Base-by-base conservation (phyloP, 805 yeast species). In the Candida palmyrensis region DNA sequence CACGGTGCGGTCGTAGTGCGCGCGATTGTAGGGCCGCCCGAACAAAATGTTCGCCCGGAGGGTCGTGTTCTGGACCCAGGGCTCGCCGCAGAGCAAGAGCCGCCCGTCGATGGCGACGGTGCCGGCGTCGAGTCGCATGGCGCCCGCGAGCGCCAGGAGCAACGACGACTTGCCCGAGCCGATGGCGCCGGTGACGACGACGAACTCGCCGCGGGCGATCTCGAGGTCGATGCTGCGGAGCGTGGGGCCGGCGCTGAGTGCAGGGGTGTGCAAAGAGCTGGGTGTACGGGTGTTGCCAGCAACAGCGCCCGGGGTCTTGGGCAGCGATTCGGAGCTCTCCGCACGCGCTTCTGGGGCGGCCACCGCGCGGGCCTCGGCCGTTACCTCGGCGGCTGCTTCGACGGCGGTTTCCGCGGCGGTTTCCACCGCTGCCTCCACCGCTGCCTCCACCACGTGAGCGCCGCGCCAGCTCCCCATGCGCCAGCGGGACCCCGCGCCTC, bases 91-190 rank as follows among this genome's bases (percentile, higher is more conserved):
- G 12, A 54, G 38, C 17, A 57, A 36, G 25, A 53, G 33, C 1
- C 57, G 46, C 4, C 62, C 63, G 35, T 55, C 49, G 6, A 57
- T 52, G 33, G 40, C 49, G 5, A 62, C 50, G 3, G 41, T 8
- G 10, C 70, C 70, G 1, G 33, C 15, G 5, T 48, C 42, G 25
- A 55, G 48, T 28, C 51, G 52, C 70, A 63, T 63, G 36, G 54
- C 53, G 0, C 70, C 68, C 5, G 66, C 44, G 23, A 63, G 37
- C 3, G 67, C 70, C 33, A 48, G 47, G 32, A 63, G 49, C 22
- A 63, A 47, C 2, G 70, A 63, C 2, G 66, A 42, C 40, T 57
- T 55, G 19, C 67, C 67, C 9, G 62, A 52, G 9, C 66, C 66
- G 37, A 61, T 56, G 20, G 53, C 38, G 12, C 67, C 67, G 16